phyloP scores from a whole-genome alignment of 2,329 filamentous ascomycete genomes.

The Epichloe glyceriae region DNA sequence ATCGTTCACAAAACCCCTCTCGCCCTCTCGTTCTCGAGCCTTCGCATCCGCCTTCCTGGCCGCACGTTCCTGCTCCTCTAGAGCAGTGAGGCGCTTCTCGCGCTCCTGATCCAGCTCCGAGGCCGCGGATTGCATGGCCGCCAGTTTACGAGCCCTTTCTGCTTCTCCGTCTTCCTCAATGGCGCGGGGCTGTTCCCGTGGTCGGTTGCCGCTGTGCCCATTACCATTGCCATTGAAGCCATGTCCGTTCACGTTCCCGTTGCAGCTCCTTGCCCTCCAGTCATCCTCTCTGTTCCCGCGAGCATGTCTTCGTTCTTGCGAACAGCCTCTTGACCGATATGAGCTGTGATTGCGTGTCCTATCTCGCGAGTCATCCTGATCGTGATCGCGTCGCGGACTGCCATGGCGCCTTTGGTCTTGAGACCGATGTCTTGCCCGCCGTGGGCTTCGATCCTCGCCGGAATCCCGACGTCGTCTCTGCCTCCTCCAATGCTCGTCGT shows the following conservation, averaged over 20 bases:
- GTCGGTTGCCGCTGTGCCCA: constrained; percentile 5
- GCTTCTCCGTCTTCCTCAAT: constrained; percentile 27
- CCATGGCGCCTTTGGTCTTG: constrained; percentile 9
- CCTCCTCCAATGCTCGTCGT: constrained; percentile 1
- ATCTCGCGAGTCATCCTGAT: neutral
- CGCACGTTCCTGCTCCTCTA: constrained; percentile 52
- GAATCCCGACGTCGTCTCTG: constrained; percentile 15
- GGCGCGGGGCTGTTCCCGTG: neutral
- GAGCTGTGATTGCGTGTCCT: neutral
- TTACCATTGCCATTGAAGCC: neutral
- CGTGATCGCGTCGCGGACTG: neutral
- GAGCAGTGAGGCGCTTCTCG: constrained; percentile 49
- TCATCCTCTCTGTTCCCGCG: neutral
- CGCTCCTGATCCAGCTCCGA: constrained; percentile 59
- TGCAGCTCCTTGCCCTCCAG: neutral
- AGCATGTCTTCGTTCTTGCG: constrained; percentile 9
- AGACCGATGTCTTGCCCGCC: constrained; percentile 9
- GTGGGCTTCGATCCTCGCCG: constrained; percentile 10
- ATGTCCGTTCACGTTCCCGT: neutral
- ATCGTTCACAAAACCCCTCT: constrained; percentile 49
- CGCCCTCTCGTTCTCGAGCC: constrained; percentile 49
- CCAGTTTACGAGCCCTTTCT: constrained; percentile 53
- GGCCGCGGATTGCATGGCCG: constrained; percentile 61
- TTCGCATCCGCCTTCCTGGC: constrained; percentile 55
- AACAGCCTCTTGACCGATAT: neutral